These are phyloP conservation scores for Phytophthora idaei DNA, from an alignment of 352 stramenopile genomes.

Conservation along the genomic window DNA sequence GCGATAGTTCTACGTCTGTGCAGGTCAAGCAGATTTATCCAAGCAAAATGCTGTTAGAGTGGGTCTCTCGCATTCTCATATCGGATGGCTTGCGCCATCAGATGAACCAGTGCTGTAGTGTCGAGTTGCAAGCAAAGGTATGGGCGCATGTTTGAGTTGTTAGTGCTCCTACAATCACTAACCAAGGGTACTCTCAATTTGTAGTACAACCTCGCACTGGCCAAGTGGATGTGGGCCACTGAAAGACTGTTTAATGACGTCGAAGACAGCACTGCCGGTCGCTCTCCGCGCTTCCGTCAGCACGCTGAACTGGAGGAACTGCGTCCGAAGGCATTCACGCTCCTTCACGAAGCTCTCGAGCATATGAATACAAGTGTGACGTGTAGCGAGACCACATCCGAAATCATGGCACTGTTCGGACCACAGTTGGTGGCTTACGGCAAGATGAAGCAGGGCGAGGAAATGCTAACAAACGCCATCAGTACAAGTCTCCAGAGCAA, in stretches of 20 bases:
- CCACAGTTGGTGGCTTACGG: constrained; percentile 49
- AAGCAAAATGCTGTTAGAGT: constrained; percentile 54
- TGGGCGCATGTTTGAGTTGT: background rate
- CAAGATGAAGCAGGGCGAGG: constrained; percentile 56
- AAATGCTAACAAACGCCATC: constrained; percentile 65
- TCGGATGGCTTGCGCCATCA: constrained; percentile 48
- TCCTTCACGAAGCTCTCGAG: constrained; percentile 60
- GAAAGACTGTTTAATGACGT: constrained; percentile 28
- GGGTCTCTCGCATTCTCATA: constrained; percentile 49
- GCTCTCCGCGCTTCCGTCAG: constrained; percentile 13
- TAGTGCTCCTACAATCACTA: background rate
- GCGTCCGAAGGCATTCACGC: constrained; percentile 43
- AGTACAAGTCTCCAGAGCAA: constrained; percentile 61
- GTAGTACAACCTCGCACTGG: constrained; percentile 72
- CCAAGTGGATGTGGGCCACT: constrained; percentile 81
- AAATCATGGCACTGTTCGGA: constrained; percentile 77
- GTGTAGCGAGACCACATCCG: constrained; percentile 61
- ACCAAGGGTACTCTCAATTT: constrained; percentile 1
- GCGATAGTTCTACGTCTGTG: background rate
- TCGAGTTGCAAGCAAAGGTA: constrained; percentile 67
- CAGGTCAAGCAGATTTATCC: constrained; percentile 59
- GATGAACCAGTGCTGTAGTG: constrained; percentile 53
- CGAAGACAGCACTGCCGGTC: background rate
- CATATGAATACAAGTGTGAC: constrained; percentile 47
- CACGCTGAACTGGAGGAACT: constrained; percentile 51